Base-by-base conservation (phyloP, 2,329 filamentous ascomycete species). In the Thermoascus crustaceus region DNA sequence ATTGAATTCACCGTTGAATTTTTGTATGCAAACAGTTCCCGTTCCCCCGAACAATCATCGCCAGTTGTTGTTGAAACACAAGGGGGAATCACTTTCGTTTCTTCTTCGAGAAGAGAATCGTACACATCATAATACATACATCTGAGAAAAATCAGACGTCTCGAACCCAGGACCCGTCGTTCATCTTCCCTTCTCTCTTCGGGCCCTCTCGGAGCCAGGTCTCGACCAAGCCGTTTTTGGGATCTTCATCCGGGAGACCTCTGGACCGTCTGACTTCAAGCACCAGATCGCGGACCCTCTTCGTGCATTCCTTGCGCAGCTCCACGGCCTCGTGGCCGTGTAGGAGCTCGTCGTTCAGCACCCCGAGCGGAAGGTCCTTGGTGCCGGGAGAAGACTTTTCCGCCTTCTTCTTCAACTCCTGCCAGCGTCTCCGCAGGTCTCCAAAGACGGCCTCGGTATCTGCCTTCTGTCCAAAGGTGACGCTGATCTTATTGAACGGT, bases 201-300 rank as follows among this genome's bases (percentile, higher is more conserved):
- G 57, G 57, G 0, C 74, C 74, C 50, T 76, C 76, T 44, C 64
- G 60, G 22, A 73, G 67, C 81, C 85, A 96, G 1, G 87, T 94
- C 60, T 89, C 84, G 0, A 83, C 85, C 18, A 88, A 63, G 6
- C 78, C 82, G 31, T 79, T 73, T 46, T 82, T 80, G 0, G 83
- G 79, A 48, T 94, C 85, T 47, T 93, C 82, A 40, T 94, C 86
- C 1, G 82, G 75, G 42, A 82, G 76, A 1, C 87, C 88, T 39
- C 82, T 66, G 29, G 72, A 72, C 44, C 76, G 71, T 42, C 89
- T 73, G 14, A 96, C 71, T 50, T 85, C 85, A 34, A 89, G 62
- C 2, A 98, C 81, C 55, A 93, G 82, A 37, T 82, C 73, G 32
- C 91, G 73, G 21, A 96, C 76, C 40, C 80, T 73, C 57, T 72